A percentile compares a stretch with the other conserved stretches of the same genome.
phyloP scores from a whole-genome alignment of 2,329 filamentous ascomycete species.

The Fonsecaea erecta region DNA sequence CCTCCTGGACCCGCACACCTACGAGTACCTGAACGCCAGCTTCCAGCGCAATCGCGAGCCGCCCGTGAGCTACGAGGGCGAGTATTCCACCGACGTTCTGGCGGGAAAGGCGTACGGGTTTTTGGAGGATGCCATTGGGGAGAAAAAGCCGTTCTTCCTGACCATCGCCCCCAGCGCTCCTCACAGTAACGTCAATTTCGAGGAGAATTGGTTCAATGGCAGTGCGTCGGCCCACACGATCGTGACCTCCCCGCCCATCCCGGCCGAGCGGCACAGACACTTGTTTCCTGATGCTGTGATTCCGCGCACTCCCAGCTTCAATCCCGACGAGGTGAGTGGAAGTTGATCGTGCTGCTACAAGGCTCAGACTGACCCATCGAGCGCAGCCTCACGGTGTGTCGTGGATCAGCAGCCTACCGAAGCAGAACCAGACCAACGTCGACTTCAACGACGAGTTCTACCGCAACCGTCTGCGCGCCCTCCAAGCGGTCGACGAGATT shows the following conservation, averaged over 20 bases:
- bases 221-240: conserved; percentile 36
- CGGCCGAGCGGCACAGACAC: conserved; percentile 64
- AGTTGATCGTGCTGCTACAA: not conserved
- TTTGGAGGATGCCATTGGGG: conserved; percentile 62
- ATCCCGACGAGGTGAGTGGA: conserved; percentile 59
- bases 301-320: conserved; percentile 68
- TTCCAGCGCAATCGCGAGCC: conserved; percentile 63
- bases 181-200: conserved; percentile 60
- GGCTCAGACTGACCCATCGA: not conserved
- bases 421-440: conserved; percentile 53
- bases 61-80: conserved; percentile 60
- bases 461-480: conserved; percentile 53
- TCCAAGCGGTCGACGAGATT: conserved; percentile 62
- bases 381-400: conserved; percentile 49
- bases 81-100: conserved; percentile 65
- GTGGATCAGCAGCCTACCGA: conserved; percentile 52
- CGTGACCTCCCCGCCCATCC: conserved; percentile 58
- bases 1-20: conserved; percentile 58
- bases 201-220: conserved; percentile 40
- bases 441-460: conserved; percentile 61
- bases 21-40: conserved; percentile 68
- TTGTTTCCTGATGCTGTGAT: conserved; percentile 65
- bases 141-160: conserved; percentile 67
- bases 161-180: conserved; percentile 69
- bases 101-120: conserved; percentile 64